phyloP scores from a whole-genome alignment of 2,329 filamentous ascomycete genomes.

The Helminthosporium solani region DNA sequence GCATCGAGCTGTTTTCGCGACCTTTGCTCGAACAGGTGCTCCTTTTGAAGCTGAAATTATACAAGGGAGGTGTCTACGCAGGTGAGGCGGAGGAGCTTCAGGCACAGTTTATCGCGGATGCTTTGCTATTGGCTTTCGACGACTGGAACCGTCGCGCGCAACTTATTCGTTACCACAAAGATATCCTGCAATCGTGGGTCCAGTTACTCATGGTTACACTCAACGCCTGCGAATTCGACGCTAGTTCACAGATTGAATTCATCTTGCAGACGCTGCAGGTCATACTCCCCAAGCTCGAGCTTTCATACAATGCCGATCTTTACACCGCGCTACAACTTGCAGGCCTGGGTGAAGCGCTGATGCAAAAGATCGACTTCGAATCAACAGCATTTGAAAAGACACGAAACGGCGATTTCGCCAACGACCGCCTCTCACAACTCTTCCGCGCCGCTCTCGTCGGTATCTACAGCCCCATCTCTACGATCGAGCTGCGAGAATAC shows the following conservation, averaged over 20 bases:
- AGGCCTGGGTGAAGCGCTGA: slow-evolving; percentile 69
- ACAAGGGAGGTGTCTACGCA: slow-evolving; percentile 47
- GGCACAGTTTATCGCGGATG: slow-evolving; percentile 52
- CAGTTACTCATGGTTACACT: slow-evolving; percentile 82
- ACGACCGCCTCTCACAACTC: slow-evolving; percentile 86
- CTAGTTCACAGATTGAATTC: slow-evolving; percentile 70
- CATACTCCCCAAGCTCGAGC: slow-evolving; percentile 83
- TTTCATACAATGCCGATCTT: slow-evolving; percentile 67
- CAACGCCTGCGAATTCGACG: slow-evolving; percentile 76
- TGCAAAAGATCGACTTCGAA: slow-evolving; percentile 68
- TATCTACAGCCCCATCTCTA: slow-evolving; percentile 71
- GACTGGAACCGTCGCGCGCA: slow-evolving; percentile 65
- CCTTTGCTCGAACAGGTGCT: slow-evolving; percentile 73
- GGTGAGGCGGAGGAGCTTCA: slow-evolving; percentile 38
- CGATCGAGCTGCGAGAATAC: slow-evolving; percentile 71
- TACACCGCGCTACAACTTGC: slow-evolving; percentile 74
- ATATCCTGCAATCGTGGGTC: slow-evolving; percentile 78
- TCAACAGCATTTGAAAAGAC: slow-evolving; percentile 48
- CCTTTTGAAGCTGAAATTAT: slow-evolving; percentile 65
- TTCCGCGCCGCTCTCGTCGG: slow-evolving; percentile 85
- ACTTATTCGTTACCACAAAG: slow-evolving; percentile 58
- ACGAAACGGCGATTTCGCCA: slow-evolving; percentile 67
- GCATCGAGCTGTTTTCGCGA: slow-evolving; percentile 64
- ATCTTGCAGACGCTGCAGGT: slow-evolving; percentile 84
- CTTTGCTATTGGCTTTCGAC: slow-evolving; percentile 59